Base-by-base conservation (phyloP, 2,329 filamentous ascomycete genomes). In the Ascosphaera apis region DNA sequence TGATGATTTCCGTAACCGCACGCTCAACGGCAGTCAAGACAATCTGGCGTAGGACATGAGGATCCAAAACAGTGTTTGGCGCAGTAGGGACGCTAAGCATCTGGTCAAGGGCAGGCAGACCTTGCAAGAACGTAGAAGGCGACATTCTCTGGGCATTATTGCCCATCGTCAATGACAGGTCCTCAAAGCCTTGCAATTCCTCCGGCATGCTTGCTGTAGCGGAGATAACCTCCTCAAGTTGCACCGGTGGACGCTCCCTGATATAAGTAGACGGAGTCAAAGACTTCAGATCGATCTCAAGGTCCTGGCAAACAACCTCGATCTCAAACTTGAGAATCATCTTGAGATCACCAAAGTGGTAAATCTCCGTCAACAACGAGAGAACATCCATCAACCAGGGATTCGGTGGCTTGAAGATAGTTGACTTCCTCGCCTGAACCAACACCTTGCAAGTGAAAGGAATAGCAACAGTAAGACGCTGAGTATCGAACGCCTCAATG, bases 271-370 rank as follows among this genome's bases (percentile, higher is more conserved):
- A 81, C 1, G 86, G 81, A 46, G 91, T 78, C 42, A 95, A 83
- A 40, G 69, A 76, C 57, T 91, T 92, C 55, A 92, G 78, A 42
- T 95, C 83, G n/a, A 95, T 64, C 37, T 76, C 76, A 12, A 98
- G 62, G 9, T 84, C 84, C 51, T 91, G 91, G 62, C 84, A 98
- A 16, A 98, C 66, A 17, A 98, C 84, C 55, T 98, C 88, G 39
- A 98, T 95, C 54, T 98, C 88, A 47, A 98, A 98, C 48, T 95
- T 98, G 36, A 92, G 73, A 45, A 95, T 95, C 27, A 98, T 68
- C 53, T 95, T 95, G 38, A 98, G 62, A 46, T 93, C 86, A 11
- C 81, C 82, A 47, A 79, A 78, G 48, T 92, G 77, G 49, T 98
- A 98, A 3, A 98, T 66, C 50, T 98, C 91, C 47, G 92, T 80